Conservation (phyloP, 1,139 yeast genomes). For the Zygosaccharomyces pseudobailii region DNA sequence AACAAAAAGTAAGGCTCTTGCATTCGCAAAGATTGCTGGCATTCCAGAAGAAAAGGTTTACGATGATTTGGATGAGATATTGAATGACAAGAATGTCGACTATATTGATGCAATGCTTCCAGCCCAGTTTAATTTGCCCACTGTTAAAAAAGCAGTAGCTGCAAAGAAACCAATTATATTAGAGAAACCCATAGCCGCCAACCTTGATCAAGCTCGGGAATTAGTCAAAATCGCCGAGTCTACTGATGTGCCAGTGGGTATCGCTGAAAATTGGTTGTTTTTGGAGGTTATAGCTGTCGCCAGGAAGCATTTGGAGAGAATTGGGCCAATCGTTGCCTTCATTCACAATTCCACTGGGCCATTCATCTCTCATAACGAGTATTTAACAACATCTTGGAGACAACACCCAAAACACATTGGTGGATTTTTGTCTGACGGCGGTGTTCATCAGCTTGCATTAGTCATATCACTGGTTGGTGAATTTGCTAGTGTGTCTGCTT, state of each 20-base stretch:
- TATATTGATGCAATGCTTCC: constrained; percentile 83
- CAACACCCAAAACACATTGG: constrained; percentile 85
- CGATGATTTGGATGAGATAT: constrained; percentile 58
- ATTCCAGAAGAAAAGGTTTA: constrained; percentile 51
- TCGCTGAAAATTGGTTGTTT: constrained; percentile 84
- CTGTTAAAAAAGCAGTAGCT: constrained; percentile 55
- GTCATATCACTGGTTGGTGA: constrained; percentile 79
- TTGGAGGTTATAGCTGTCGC: constrained; percentile 52
- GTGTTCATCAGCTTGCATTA: constrained; percentile 88
- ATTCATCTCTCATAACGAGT: constrained; percentile 59
- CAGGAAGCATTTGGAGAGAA: constrained; percentile 54
- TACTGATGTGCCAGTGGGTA: constrained; percentile 61
- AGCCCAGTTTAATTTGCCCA: constrained; percentile 67
- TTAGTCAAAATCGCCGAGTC: constrained; percentile 60
- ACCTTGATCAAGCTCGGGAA: constrained; percentile 69
- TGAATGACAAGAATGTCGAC: constrained; percentile 61
- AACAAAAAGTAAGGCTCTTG: constrained; percentile 74
- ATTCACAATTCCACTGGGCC: constrained; percentile 81
- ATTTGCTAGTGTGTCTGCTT: constrained; percentile 63
- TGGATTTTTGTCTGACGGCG: constrained; percentile 88
- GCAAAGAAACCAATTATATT: constrained; percentile 72
- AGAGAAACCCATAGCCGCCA: constrained; percentile 92
- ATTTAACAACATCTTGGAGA: constrained; percentile 77
- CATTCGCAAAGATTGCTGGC: constrained; percentile 63
- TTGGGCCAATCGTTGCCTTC: constrained; percentile 74